Conservation (phyloP, 345 rosid species). For the Eucalyptus urophylla region DNA sequence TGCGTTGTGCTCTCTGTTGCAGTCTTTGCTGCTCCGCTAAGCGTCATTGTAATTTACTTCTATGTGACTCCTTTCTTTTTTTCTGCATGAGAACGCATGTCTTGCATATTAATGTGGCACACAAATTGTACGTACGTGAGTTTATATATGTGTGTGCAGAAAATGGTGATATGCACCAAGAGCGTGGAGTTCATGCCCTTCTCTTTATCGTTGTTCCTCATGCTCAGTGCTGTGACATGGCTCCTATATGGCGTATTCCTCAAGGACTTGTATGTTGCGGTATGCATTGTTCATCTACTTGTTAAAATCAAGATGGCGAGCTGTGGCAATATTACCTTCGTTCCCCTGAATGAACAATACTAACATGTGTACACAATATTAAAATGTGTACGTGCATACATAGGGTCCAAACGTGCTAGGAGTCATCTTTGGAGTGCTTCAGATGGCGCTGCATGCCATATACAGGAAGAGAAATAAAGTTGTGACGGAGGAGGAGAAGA, state of each 20-base stretch:
- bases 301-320: not conserved
- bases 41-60: constrained; percentile 32
- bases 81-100: not conserved
- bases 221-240: constrained; percentile 23
- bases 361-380: not conserved
- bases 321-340: not conserved
- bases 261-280: constrained; percentile 19
- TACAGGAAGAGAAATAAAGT: not conserved
- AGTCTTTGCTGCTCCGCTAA: constrained; percentile 82
- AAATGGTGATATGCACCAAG: constrained; percentile 1
- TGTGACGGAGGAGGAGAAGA: not conserved
- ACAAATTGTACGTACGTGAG: not conserved
- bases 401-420: constrained; percentile 30
- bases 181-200: constrained; percentile 44
- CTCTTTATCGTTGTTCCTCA: constrained; percentile 15
- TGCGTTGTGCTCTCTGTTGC: constrained; percentile 53
- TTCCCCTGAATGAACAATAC: not conserved
- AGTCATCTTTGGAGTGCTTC: constrained; percentile 15
- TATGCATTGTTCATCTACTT: not conserved
- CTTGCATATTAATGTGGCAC: not conserved
- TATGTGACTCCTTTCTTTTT: not conserved
- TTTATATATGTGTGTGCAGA: not conserved
- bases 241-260: constrained; percentile 10
- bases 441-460: constrained; percentile 7
- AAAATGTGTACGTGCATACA: not conserved